Evolutionary conservation across 1,139 yeast species (phyloP).

Genomic region (Pichia sp.): DNA sequence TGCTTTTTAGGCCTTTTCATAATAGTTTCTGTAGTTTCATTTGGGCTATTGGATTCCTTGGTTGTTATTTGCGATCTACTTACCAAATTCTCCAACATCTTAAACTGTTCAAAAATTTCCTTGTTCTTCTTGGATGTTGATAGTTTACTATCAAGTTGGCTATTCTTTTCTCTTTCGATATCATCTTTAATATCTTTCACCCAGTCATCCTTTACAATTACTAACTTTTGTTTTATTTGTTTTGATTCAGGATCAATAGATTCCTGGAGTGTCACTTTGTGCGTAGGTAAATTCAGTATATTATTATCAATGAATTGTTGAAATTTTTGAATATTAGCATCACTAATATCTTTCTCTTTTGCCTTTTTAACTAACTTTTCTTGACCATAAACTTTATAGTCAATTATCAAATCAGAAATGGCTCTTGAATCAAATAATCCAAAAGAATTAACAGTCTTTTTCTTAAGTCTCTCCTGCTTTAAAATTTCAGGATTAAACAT

Average conservation of each 20-base stretch:
- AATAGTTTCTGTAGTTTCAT: conserved; percentile 8
- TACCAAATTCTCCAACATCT: conserved; percentile 16
- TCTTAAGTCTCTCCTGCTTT: conserved; percentile 7
- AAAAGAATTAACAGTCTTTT: conserved; percentile 11
- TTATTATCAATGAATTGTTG: conserved; percentile 18
- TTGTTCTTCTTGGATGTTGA: conserved; percentile 6
- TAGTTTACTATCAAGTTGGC: neutral
- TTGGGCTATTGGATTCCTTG: conserved; percentile 7
- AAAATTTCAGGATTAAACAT: conserved; percentile 7
- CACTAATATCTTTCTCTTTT: conserved; percentile 14
- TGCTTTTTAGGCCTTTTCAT: conserved; percentile 15
- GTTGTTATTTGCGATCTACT: conserved; percentile 15
- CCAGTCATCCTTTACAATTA: conserved; percentile 22
- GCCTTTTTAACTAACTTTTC: conserved; percentile 7
- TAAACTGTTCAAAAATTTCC: conserved; percentile 17
- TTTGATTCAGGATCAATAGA: conserved; percentile 12
- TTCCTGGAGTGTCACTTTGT: conserved; percentile 19
- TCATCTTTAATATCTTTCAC: conserved; percentile 10
- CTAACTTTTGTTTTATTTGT: conserved; percentile 20
- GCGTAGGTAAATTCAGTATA: conserved; percentile 20
- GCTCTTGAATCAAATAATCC: conserved; percentile 19
- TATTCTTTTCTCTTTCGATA: conserved; percentile 4
- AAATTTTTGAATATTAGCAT: conserved; percentile 15
- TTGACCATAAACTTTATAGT: conserved; percentile 16
- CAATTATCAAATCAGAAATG: conserved; percentile 20